Conservation (phyloP, 495 filamentous ascomycete genomes). For the Hypoxylon crocopeplum region DNA sequence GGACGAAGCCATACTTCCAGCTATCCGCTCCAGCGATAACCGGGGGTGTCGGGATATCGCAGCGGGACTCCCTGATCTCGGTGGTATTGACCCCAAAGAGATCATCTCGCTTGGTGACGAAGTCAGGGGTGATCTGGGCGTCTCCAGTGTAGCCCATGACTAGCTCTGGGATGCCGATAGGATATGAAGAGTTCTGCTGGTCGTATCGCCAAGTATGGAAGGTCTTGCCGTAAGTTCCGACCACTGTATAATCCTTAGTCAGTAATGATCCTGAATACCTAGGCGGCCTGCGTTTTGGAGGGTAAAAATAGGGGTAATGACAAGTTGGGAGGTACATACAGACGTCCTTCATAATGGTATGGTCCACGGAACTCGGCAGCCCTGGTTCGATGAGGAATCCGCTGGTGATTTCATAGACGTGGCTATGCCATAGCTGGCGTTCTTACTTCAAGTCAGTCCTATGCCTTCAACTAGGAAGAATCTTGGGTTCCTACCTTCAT, state of each 20-base stretch:
- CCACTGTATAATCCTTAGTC: conserved; percentile 21
- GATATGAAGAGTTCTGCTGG: conserved; percentile 36
- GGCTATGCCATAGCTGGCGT: conserved; percentile 49
- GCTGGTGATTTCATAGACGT: conserved; percentile 48
- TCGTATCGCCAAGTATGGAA: conserved; percentile 50
- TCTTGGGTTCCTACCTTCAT: conserved; percentile 25
- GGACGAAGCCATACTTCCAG: conserved; percentile 39
- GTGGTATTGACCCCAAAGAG: conserved; percentile 54
- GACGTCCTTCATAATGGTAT: conserved; percentile 46
- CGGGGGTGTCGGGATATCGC: conserved; percentile 24
- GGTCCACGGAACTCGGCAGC: conserved; percentile 40
- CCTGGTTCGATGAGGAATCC: conserved; percentile 48
- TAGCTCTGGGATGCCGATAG: conserved; percentile 48
- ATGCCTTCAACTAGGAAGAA: not conserved
- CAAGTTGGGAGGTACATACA: conserved; percentile 20
- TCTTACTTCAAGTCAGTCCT: conserved; percentile 11
- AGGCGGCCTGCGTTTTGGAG: not conserved
- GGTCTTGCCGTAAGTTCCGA: conserved; percentile 48
- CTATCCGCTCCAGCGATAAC: conserved; percentile 35
- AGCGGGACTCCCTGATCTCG: conserved; percentile 21
- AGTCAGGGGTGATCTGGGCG: conserved; percentile 58
- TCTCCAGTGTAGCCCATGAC: conserved; percentile 48
- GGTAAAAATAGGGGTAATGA: too few species aligned
- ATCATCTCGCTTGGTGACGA: conserved; percentile 59
- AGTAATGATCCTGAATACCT: not conserved